Conservation (phyloP, 2,329 filamentous ascomycete species). For the Coniochaeta hoffmannii region DNA sequence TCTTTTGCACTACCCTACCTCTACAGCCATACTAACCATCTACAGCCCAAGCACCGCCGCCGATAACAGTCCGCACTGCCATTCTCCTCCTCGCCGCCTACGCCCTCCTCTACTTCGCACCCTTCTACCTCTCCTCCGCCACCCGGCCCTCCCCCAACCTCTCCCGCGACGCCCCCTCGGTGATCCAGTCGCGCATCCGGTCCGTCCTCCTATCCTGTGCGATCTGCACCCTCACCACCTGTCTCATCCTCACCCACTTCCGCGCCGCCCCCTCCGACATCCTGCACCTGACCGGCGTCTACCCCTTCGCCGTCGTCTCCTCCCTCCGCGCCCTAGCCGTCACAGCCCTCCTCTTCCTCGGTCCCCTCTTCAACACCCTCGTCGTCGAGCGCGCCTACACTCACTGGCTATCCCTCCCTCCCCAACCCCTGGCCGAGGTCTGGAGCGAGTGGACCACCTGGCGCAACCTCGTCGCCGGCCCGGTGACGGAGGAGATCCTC, state of each 20-base stretch:
- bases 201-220: conserved; percentile 72
- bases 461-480: conserved; percentile 81
- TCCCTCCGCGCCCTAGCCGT: conserved; percentile 58
- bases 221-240: conserved; percentile 58
- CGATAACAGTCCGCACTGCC: conserved; percentile 31
- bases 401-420: conserved; percentile 47
- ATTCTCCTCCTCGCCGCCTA: conserved; percentile 47
- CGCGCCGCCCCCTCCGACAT: conserved; percentile 44
- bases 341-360: conserved; percentile 72
- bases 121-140: conserved; percentile 75
- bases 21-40: conserved; percentile 1
- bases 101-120: conserved; percentile 82
- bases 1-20: background rate
- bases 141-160: conserved; percentile 74
- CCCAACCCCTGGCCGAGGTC: conserved; percentile 45
- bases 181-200: conserved; percentile 79
- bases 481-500: conserved; percentile 85
- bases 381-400: conserved; percentile 66
- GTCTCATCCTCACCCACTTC: conserved; percentile 54
- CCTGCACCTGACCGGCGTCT: conserved; percentile 69
- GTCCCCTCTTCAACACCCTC: conserved; percentile 74
- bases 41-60: conserved; percentile 20
- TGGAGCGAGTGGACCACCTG: conserved; percentile 72
- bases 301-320: conserved; percentile 64
- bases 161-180: conserved; percentile 79